Percentiles rank a stretch among this genome's conserved stretches.
Evolutionary conservation across 73 alveolate species (phyloP).

Genomic region (Symbiodinium natans): DNA sequence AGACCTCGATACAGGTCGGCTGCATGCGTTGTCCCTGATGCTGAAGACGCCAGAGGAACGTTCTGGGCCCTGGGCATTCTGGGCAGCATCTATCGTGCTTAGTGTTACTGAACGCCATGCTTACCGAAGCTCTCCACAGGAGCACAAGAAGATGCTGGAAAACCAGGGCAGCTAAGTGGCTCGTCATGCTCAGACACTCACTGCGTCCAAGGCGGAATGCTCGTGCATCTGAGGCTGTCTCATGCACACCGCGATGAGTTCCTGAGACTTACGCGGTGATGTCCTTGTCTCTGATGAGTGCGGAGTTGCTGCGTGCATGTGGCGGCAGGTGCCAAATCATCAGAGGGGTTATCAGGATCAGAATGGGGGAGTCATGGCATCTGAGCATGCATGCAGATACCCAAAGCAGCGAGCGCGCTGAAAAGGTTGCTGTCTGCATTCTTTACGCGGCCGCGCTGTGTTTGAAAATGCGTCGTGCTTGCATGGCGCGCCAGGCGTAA

Average conservation of each 20-base stretch:
- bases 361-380: not conserved
- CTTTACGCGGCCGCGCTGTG: no score
- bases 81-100: no score
- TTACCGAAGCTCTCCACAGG: not conserved
- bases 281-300: no score
- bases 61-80: no score
- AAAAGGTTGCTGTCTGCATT: not conserved
- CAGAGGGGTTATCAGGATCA: no score
- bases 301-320: no score
- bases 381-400: not conserved
- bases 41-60: constrained; percentile 75
- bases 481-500: no score
- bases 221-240: not conserved
- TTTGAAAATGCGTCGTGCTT: no score
- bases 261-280: not conserved
- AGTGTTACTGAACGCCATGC: no score
- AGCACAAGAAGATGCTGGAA: constrained; percentile 42
- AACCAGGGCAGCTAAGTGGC: constrained; percentile 43
- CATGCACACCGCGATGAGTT: not conserved
- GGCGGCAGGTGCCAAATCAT: not conserved
- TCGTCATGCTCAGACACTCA: no score
- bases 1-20: constrained; percentile 68
- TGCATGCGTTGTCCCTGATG: constrained; percentile 65
- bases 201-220: no score
- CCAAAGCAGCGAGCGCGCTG: not conserved